Evolutionary conservation across 495 filamentous ascomycete species (phyloP), one percentile per base, ranked within the genome.

Genomic region (Parmelia sp.): DNA sequence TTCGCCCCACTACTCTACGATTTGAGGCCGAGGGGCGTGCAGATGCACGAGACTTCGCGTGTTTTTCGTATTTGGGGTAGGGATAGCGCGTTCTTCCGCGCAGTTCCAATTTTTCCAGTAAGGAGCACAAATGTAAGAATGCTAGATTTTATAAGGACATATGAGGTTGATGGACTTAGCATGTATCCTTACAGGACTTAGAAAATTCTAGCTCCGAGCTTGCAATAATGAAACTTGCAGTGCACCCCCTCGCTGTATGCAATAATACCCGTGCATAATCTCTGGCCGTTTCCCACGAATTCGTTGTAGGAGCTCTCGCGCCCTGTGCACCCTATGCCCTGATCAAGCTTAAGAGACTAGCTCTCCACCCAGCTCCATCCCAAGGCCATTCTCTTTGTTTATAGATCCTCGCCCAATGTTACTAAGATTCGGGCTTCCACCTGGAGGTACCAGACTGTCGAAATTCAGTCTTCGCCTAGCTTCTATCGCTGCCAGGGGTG

Each of bases 381-480:
- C 77, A n/a, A 80, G 69, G 11, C 76, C 76, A 25, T 66, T 66
- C 39, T 69, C 65, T 61, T 72, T 71, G 11, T 31, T 61, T 15
- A 56, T 65, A 17, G 61, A 59, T 42, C 65, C 68, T 35, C 63
- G 27, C 29, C 62, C 65, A 21, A 63, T 47, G 23, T 59, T 64
- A 42, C 55, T 65, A 27, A 66, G 44, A 51, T 61, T 68, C 6
- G 70, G 68, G 57, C 70, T 71, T 29, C 67, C 69, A 23, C 64
- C 67, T 42, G 87, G 83, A 31, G 85, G 84, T 35, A 82, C 74
- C 36, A 89, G 75, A 55, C 77, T 76, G 69, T 90, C 90, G 68
- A 91, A 90, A 62, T 88, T 88, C 49, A 92, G 75, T 53, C 83
- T 78, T 70, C 82, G 79, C 59, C 86, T 72, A 35, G 83, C 82